Percentiles rank a stretch among this genome's conserved stretches.
phyloP scores from a whole-genome alignment of 1,284 basidiomycete genomes.

The Apiotrichum sp. region DNA sequence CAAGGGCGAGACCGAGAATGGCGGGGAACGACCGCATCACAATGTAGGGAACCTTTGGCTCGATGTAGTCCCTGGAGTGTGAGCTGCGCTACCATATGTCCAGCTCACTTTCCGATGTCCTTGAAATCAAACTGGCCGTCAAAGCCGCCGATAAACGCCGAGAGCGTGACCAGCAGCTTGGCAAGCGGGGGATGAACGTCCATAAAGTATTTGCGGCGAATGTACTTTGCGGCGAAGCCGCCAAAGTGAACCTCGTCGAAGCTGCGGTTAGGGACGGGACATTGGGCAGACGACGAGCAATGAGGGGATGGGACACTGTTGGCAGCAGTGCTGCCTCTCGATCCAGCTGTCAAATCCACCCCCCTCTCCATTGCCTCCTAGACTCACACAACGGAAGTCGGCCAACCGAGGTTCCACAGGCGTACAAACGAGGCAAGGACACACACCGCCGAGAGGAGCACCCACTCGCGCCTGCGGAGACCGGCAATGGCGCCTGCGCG shows the following conservation, averaged over 20 bases:
- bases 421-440: constrained; percentile 65
- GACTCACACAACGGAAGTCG: constrained; percentile 81
- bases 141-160: constrained; percentile 83
- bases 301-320: too few species aligned
- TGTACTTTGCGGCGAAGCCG: constrained; percentile 77
- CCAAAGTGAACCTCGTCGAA: constrained; percentile 98
- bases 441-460: constrained; percentile 27
- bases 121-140: constrained; percentile 94
- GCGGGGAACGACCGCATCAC: constrained; percentile 93
- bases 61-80: constrained; percentile 61
- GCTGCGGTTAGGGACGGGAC: constrained; percentile 48
- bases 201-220: constrained; percentile 93
- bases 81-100: too few species aligned
- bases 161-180: constrained; percentile 88
- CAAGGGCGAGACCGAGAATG: constrained; percentile 76
- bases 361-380: too few species aligned
- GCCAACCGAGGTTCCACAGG: constrained; percentile 70
- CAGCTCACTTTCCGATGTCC: constrained; percentile 83
- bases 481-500: constrained; percentile 21
- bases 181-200: constrained; percentile 98
- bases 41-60: constrained; percentile 76
- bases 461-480: constrained; percentile 37
- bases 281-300: too few species aligned
- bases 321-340: too few species aligned
- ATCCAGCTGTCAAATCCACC: too few species aligned